A percentile compares a stretch with the other conserved stretches of the same genome.
phyloP scores from a whole-genome alignment of 257 asterid genomes.

The Salvia miltiorrhiza region DNA sequence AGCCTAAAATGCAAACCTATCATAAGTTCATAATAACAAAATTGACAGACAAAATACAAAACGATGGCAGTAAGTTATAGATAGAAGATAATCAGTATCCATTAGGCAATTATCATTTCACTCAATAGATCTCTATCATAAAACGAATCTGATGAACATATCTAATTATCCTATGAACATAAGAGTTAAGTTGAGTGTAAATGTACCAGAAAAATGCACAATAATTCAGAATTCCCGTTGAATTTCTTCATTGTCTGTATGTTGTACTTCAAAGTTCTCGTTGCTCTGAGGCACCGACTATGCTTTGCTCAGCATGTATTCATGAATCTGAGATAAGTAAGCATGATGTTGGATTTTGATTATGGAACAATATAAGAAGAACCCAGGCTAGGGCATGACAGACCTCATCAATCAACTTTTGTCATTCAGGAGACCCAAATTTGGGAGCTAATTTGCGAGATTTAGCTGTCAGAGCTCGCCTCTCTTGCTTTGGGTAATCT shows the following conservation, averaged over 20 bases:
- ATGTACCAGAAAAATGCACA: no score
- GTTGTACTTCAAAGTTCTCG: slow-evolving; percentile 31
- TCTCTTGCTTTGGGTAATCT: slow-evolving; percentile 77
- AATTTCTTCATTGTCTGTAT: slow-evolving; percentile 23
- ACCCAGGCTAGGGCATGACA: neutral
- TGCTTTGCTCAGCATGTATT: slow-evolving; percentile 71
- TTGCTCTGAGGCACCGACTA: slow-evolving; percentile 49
- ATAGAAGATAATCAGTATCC: no score
- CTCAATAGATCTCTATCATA: no score
- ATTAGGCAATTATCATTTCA: no score
- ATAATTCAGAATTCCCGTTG: no score
- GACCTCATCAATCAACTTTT: slow-evolving; percentile 80
- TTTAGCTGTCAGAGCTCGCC: slow-evolving; percentile 69
- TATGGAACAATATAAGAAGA: neutral
- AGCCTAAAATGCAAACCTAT: no score
- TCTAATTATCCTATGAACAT: no score
- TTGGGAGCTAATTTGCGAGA: slow-evolving; percentile 71
- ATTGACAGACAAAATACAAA: no score
- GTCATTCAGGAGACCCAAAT: slow-evolving; percentile 70
- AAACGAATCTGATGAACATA: no score
- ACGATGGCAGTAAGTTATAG: no score
- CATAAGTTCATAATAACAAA: no score
- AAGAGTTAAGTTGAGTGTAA: no score
- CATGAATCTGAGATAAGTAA: slow-evolving; percentile 55
- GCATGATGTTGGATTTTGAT: neutral